Evolutionary conservation across 2,329 filamentous ascomycete species (phyloP), one percentile per base, ranked within the genome.

Genomic region (Aureobasidium sp.): DNA sequence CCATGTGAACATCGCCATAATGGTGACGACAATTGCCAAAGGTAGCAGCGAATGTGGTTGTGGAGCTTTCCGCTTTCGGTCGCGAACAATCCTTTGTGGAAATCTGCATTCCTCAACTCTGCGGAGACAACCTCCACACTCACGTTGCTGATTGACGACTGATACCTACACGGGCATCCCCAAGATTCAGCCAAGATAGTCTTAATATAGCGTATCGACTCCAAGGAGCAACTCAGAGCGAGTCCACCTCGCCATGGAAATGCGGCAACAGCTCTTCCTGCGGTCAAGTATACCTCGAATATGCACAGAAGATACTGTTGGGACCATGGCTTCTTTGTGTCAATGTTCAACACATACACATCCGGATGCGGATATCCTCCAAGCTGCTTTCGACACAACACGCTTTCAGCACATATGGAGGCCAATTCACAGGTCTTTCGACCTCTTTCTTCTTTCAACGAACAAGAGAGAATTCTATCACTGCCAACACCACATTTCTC

Each of bases 261-360:
- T 39, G 36, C 25, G 9, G 2, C 15, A 13, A 54, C 8, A 27
- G 16, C 36, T n/a, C 21, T 30, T n/a, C 16, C 7, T 21, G 11
- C 7, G 32, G 27, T 21, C 25, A 45, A 50, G 48, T 36, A 34
- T 41, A 16, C 13, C 11, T 54, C 21, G 15, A 32, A n/a, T 7
- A 39, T 37, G 34, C 13, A 29, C 16, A 15, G 15, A 21, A 4
- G 21, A 16, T 29, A 34, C 27, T 5, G 11, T 21, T 4, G 13
- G 29, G 15, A 47, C 29, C 41, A n/a, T n/a, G n/a, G 16, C 42
- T 36, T 45, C 54, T 58, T 58, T 58, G 54, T 58, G 42, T 37
- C 13, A 6, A 47, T 47, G 16, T 44, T n/a, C 54, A 47, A 58
- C 41, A 58, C 52, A 55, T 58, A 47, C 54, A 58, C 42, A 58